A percentile compares a stretch with the other conserved stretches of the same genome.
phyloP scores from a whole-genome alignment of 139 green algal genomes.

The Asterochloris erici region DNA sequence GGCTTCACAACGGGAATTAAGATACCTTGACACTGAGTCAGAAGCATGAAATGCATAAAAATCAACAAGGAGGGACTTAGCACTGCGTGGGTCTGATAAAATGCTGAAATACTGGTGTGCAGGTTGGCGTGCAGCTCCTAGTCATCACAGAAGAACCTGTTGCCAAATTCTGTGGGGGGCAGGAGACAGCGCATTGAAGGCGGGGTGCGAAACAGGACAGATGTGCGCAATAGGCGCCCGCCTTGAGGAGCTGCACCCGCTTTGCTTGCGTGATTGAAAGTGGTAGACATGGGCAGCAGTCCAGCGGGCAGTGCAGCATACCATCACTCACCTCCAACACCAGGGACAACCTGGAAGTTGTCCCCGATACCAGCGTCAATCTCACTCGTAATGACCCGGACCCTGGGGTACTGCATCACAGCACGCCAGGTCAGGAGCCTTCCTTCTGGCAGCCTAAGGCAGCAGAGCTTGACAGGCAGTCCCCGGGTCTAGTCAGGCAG shows the following conservation, averaged over 20 bases:
- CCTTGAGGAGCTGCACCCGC: background rate
- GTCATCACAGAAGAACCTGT: background rate
- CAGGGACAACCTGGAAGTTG: conserved; percentile 81
- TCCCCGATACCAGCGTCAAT: conserved; percentile 86
- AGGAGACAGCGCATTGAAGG: background rate
- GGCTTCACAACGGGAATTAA: no score
- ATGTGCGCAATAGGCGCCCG: background rate
- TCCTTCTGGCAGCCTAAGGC: conserved; percentile 25
- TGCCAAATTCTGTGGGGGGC: background rate
- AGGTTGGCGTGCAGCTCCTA: no score
- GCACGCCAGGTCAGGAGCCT: conserved; percentile 18
- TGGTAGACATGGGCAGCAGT: background rate
- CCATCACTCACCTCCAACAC: conserved; percentile 13
- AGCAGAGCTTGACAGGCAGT: no score
- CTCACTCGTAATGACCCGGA: conserved; percentile 89
- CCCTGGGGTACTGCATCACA: conserved; percentile 11
- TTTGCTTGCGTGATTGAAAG: background rate
- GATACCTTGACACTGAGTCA: no score
- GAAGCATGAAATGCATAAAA: no score
- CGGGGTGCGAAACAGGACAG: background rate
- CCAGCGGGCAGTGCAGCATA: background rate
- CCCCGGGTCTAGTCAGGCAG: background rate
- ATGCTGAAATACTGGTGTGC: no score
- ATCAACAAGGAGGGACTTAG: no score
- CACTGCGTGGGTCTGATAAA: no score